A percentile compares a stretch with the other conserved stretches of the same genome.
phyloP scores from a whole-genome alignment of 805 yeast genomes.

The Starmerella gropengiesseri region DNA sequence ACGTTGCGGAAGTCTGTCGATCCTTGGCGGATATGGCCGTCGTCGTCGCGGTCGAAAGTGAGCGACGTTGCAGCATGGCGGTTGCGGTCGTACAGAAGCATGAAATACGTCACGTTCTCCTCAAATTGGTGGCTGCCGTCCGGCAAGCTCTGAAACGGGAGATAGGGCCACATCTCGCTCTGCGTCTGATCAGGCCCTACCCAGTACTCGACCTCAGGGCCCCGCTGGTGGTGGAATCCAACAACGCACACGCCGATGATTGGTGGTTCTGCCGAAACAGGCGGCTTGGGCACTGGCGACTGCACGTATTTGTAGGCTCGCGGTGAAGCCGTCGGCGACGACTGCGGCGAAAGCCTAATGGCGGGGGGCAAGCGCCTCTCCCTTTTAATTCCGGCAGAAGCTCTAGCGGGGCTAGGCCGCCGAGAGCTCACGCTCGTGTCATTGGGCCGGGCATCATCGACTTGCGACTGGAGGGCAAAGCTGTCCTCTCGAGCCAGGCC shows the following conservation, averaged over 20 bases:
- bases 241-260: slow-evolving; percentile 81
- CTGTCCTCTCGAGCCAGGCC: too few relatives aligned
- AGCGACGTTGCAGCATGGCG: slow-evolving; percentile 37
- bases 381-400: too few relatives aligned
- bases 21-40: slow-evolving; percentile 33
- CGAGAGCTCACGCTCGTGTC: too few relatives aligned
- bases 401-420: too few relatives aligned
- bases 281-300: slow-evolving; percentile 11
- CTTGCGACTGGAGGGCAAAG: too few relatives aligned
- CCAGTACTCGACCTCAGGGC: slow-evolving; percentile 95
- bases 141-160: slow-evolving; percentile 91
- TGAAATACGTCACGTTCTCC: slow-evolving; percentile 86
- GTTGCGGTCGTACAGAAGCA: slow-evolving; percentile 58
- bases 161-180: slow-evolving; percentile 59
- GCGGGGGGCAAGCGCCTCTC: background rate
- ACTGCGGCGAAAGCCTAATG: background rate
- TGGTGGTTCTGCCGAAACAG: slow-evolving; percentile 24
- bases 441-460: too few relatives aligned
- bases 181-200: slow-evolving; percentile 39
- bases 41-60: slow-evolving; percentile 31
- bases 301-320: slow-evolving; percentile 17
- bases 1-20: slow-evolving; percentile 34
- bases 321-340: slow-evolving; percentile 16
- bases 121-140: slow-evolving; percentile 92
- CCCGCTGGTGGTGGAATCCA: slow-evolving; percentile 83